Percentiles rank a stretch among this genome's conserved stretches.
These are phyloP conservation scores for Amanita phalloides DNA, from an alignment of 768 basidiomycete genomes.

Conservation along the genomic window DNA sequence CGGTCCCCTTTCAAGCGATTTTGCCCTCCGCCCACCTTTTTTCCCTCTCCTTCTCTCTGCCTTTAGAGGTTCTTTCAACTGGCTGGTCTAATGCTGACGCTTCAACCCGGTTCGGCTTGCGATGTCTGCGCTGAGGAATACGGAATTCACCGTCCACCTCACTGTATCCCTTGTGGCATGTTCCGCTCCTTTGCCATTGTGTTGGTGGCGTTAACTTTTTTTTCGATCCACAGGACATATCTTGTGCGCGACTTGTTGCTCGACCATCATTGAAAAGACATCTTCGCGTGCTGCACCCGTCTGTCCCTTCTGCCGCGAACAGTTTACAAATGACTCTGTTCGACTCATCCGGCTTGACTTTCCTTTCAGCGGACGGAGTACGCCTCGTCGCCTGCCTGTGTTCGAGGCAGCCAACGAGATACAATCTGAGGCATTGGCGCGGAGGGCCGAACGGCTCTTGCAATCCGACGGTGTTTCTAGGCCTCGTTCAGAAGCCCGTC, in stretches of 20 bases:
- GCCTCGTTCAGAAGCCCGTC: slow-evolving; percentile 44
- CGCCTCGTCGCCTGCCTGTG: slow-evolving; percentile 46
- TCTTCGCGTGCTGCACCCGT: slow-evolving; percentile 54
- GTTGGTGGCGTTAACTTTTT: slow-evolving; percentile 10
- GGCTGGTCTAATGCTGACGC: slow-evolving; percentile 64
- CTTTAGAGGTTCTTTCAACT: slow-evolving; percentile 31
- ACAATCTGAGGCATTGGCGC: slow-evolving; percentile 28
- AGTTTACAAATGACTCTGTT: slow-evolving; percentile 52
- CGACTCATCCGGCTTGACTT: slow-evolving; percentile 79
- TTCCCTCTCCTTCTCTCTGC: slow-evolving; percentile 28
- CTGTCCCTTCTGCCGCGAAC: slow-evolving; percentile 81
- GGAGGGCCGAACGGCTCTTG: slow-evolving; percentile 38
- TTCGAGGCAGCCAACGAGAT: slow-evolving; percentile 37
- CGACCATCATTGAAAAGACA: slow-evolving; percentile 75
- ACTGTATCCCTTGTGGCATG: slow-evolving; percentile 76
- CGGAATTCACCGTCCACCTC: slow-evolving; percentile 61
- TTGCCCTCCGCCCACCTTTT: slow-evolving; percentile 28
- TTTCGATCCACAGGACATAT: slow-evolving; percentile 52
- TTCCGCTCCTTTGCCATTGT: slow-evolving; percentile 13
- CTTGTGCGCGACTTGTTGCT: slow-evolving; percentile 68
- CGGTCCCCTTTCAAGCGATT: slow-evolving; percentile 25
- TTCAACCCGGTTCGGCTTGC: slow-evolving; percentile 74
- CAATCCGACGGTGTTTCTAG: slow-evolving; percentile 31
- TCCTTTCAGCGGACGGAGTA: slow-evolving; percentile 54
- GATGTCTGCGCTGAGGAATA: slow-evolving; percentile 88